Percentiles rank a stretch among this genome's conserved stretches.
Conservation (phyloP, 164 flowering plant species). For the Chimonanthus salicifolius region DNA sequence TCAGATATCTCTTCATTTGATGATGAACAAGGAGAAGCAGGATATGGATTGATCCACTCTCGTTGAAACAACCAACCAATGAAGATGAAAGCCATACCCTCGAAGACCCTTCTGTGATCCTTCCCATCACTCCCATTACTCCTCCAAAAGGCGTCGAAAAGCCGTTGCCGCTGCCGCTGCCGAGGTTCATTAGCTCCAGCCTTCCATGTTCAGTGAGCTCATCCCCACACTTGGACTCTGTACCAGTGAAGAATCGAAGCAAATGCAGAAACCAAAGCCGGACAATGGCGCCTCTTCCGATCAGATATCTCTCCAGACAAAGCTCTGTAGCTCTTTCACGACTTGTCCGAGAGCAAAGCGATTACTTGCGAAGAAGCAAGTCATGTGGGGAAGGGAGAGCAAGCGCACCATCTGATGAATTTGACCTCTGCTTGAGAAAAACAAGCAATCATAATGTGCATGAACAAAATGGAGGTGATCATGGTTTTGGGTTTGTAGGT, state of each 20-base stretch:
- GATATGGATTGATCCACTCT: slow-evolving; percentile 54
- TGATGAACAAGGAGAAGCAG: slow-evolving; percentile 37
- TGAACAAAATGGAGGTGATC: background rate
- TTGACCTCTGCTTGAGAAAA: slow-evolving; percentile 34
- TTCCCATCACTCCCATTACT: slow-evolving; percentile 5
- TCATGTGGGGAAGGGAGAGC: slow-evolving; percentile 58
- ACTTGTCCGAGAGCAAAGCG: slow-evolving; percentile 8
- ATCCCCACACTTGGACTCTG: slow-evolving; percentile 34
- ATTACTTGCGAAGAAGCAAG: slow-evolving; percentile 41
- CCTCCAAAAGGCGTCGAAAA: background rate
- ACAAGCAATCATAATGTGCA: background rate
- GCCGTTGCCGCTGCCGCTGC: slow-evolving; percentile 10
- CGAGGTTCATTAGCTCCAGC: slow-evolving; percentile 41
- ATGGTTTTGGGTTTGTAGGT: background rate
- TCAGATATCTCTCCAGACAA: slow-evolving; percentile 16
- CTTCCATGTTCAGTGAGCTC: slow-evolving; percentile 43
- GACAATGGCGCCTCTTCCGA: slow-evolving; percentile 15
- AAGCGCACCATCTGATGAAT: slow-evolving; percentile 32
- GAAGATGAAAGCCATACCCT: background rate
- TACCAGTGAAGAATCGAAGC: slow-evolving; percentile 26
- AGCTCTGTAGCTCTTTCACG: slow-evolving; percentile 19
- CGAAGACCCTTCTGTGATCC: background rate
- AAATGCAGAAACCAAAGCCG: slow-evolving; percentile 27
- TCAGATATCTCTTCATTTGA: background rate
- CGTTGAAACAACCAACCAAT: slow-evolving; percentile 27